Evolutionary conservation across 176 grass and related monocot genomes (phyloP), one percentile per base, ranked within the genome.

Genomic region (Oryza nivara): DNA sequence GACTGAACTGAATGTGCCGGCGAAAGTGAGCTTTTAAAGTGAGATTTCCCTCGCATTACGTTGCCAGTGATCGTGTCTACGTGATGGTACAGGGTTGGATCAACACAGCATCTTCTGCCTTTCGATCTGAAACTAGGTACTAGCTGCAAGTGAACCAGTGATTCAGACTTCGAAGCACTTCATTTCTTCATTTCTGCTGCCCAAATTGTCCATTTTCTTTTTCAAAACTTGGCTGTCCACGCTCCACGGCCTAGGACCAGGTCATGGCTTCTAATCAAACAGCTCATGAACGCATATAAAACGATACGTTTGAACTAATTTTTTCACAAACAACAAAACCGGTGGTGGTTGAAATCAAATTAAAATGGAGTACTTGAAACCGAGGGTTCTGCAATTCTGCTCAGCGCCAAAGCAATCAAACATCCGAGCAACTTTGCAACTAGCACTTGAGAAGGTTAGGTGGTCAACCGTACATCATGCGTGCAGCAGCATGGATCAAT

Each of bases 401-500:
- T 30, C 4, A 28, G 13, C 6, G 15, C 11, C 28, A 61, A 9
- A 20, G 67, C 48, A 64, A 78, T 46, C 49, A 61, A 28, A 40
- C 10, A 3, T 38, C 35, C 5, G 35, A 43, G 14, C 68, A 34
- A n/a, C 17, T 52, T 23, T 43, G 23, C 11, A 16, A 58, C 54
- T 58, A 52, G 49, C 14, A 38, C 23, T 65, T 23, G 25, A 61
- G 58, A 64, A 65, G 40, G 11, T 63, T 71, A 72, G 11, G 83
- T 72, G 8, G 3, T 28, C 36, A 3, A 43, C 65, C 23, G 52
- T 73, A 73, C 75, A n/a, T 40, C 76, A 73, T 14, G 19, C 52
- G 7, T 69, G 71, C 34, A 47, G 71, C 34, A 47, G 72, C 78
- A 34, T 70, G 63, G 60, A 70, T 76, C 85, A 44, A 46, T 70